Conservation (phyloP, 495 filamentous ascomycete genomes). For the Clavariopsis aquatica region DNA sequence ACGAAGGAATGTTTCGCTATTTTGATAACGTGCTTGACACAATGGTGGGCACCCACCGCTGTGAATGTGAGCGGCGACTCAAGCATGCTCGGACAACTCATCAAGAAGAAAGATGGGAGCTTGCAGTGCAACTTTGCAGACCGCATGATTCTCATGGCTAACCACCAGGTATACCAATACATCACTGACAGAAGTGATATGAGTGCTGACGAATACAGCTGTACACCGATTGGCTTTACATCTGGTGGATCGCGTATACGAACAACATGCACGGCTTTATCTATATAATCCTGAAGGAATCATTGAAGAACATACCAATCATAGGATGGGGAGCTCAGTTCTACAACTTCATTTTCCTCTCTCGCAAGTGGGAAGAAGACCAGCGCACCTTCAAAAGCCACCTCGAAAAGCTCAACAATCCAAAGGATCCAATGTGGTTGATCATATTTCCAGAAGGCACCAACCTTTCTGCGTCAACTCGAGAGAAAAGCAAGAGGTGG, state of each 20-base stretch:
- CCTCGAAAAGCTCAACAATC: slow-evolving; percentile 43
- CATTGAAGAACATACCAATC: slow-evolving; percentile 47
- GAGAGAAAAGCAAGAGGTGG: slow-evolving; percentile 45
- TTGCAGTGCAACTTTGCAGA: slow-evolving; percentile 48
- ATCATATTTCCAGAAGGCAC: slow-evolving; percentile 50
- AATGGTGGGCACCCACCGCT: slow-evolving; percentile 48
- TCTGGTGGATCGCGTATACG: slow-evolving; percentile 51
- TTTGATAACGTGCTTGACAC: slow-evolving; percentile 47
- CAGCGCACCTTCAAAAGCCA: slow-evolving; percentile 41
- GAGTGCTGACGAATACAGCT: slow-evolving; percentile 26
- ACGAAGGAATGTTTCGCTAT: slow-evolving; percentile 51
- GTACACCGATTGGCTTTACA: slow-evolving; percentile 50
- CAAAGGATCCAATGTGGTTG: slow-evolving; percentile 48
- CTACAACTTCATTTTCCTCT: slow-evolving; percentile 50
- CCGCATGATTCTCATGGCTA: slow-evolving; percentile 48
- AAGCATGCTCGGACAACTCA: slow-evolving; percentile 46
- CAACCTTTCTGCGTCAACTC: slow-evolving; percentile 42
- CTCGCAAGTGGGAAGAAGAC: slow-evolving; percentile 47
- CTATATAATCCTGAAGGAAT: slow-evolving; percentile 50
- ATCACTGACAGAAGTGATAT: neutral
- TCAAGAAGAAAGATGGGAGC: slow-evolving; percentile 44
- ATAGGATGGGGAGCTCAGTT: slow-evolving; percentile 47
- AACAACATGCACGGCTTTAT: slow-evolving; percentile 49
- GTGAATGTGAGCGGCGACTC: slow-evolving; percentile 48
- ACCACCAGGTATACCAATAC: slow-evolving; percentile 41